A percentile compares a stretch with the other conserved stretches of the same genome.
phyloP scores from a whole-genome alignment of 148 eudicot genomes.

The Fagopyrum homotropicum region DNA sequence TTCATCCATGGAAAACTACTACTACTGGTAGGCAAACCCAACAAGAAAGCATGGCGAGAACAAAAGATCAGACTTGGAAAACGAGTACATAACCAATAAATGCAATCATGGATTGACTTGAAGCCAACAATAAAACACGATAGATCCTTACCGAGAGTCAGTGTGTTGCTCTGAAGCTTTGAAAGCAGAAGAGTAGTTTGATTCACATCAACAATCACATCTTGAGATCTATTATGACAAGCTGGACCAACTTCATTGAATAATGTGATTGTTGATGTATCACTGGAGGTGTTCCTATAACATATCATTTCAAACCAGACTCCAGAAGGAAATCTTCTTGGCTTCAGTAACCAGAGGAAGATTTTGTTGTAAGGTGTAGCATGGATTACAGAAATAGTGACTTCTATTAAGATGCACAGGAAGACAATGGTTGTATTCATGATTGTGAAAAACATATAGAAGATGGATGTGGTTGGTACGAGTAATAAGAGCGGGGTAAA shows the following conservation, averaged over 20 bases:
- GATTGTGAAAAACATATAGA: slow-evolving; percentile 85
- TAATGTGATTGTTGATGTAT: slow-evolving; percentile 18
- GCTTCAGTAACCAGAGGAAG: slow-evolving; percentile 57
- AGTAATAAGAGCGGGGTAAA: slow-evolving; percentile 82
- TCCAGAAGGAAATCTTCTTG: slow-evolving; percentile 75
- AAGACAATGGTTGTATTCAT: slow-evolving; percentile 39
- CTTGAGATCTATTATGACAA: slow-evolving; percentile 24
- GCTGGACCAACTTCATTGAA: slow-evolving; percentile 16
- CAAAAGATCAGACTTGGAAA: background rate
- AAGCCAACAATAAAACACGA: background rate
- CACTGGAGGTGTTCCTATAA: slow-evolving; percentile 25
- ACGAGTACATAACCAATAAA: background rate
- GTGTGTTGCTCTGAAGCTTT: slow-evolving; percentile 61
- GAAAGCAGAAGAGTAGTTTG: slow-evolving; percentile 40
- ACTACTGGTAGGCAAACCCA: background rate
- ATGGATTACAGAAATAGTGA: slow-evolving; percentile 58
- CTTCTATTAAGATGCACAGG: slow-evolving; percentile 44
- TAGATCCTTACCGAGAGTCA: slow-evolving; percentile 53
- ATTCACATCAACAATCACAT: slow-evolving; percentile 16
- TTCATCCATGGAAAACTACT: background rate
- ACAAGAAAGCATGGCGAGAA: background rate
- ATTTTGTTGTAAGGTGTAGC: slow-evolving; percentile 80
- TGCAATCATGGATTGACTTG: background rate
- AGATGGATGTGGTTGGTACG: slow-evolving; percentile 84
- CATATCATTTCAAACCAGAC: slow-evolving; percentile 58